A percentile compares a stretch with the other conserved stretches of the same genome.
Evolutionary conservation across 495 filamentous ascomycete genomes (phyloP).

Genomic region (Evernia prunastri): DNA sequence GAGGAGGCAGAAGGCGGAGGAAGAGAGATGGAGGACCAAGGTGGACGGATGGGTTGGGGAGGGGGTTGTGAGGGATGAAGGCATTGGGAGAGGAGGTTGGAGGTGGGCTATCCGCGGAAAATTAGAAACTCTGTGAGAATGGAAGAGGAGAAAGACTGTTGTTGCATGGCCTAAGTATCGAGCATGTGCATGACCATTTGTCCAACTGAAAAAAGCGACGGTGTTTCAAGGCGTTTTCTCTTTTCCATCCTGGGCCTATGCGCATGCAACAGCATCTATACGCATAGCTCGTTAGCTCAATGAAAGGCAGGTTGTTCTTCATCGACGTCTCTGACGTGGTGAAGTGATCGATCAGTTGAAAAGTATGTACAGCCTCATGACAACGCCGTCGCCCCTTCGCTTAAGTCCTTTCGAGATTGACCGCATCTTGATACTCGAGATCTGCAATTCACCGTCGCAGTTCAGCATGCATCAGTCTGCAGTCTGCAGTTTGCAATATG

Average conservation of each 20-base stretch:
- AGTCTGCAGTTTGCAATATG: background rate
- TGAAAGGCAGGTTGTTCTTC: background rate
- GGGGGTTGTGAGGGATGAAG: constrained; percentile 37
- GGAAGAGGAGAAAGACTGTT: background rate
- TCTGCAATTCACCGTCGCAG: background rate
- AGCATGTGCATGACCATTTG: background rate
- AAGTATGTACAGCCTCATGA: background rate
- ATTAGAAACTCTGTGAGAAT: constrained; percentile 11
- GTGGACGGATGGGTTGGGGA: constrained; percentile 66
- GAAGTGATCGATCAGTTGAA: background rate
- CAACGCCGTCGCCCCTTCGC: background rate
- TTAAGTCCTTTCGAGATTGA: background rate
- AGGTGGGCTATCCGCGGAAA: constrained; percentile 48
- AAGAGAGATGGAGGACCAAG: constrained; percentile 81
- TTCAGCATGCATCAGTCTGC: background rate
- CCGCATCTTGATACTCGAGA: background rate
- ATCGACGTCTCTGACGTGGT: background rate
- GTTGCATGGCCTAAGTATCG: background rate
- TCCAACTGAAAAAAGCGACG: background rate
- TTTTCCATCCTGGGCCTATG: background rate
- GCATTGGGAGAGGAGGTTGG: constrained; percentile 40
- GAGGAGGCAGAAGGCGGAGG: constrained; percentile 78
- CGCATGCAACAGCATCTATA: background rate
- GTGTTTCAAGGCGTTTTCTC: background rate
- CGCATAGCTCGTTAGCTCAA: background rate